phyloP scores from a whole-genome alignment of 2,329 filamentous ascomycete species.

The Grosmannia clavigera region DNA sequence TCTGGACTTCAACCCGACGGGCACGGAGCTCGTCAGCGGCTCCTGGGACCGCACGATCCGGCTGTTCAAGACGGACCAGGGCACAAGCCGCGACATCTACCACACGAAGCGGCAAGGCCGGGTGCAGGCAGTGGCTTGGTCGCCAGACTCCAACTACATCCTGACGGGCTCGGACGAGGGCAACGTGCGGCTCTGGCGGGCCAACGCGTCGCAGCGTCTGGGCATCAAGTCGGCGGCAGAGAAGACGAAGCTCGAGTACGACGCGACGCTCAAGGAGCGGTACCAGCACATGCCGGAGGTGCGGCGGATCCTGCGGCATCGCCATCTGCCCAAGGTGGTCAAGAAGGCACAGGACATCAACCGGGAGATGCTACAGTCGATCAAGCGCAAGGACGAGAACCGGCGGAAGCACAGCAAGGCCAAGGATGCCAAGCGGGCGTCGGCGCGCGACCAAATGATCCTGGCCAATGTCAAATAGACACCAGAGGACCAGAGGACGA shows the following conservation, averaged over 20 bases:
- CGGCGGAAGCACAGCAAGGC: slow-evolving; percentile 84
- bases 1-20: slow-evolving; percentile 88
- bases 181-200: slow-evolving; percentile 75
- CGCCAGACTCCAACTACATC: slow-evolving; percentile 79
- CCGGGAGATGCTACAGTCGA: slow-evolving; percentile 69
- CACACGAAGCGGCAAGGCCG: slow-evolving; percentile 98
- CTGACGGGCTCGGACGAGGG: slow-evolving; percentile 89
- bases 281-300: slow-evolving; percentile 97
- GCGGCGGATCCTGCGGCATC: slow-evolving; percentile 75
- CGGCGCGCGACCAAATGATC: slow-evolving; percentile 77
- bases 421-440: slow-evolving; percentile 48
- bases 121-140: slow-evolving; percentile 43
- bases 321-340: slow-evolving; percentile 81
- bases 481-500: background rate
- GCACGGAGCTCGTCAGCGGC: slow-evolving; percentile 82
- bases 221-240: slow-evolving; percentile 79
- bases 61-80: slow-evolving; percentile 67
- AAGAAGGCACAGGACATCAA: slow-evolving; percentile 98
- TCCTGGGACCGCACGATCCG: slow-evolving; percentile 82
- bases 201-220: slow-evolving; percentile 69
- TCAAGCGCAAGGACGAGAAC: slow-evolving; percentile 90
- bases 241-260: slow-evolving; percentile 82
- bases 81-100: slow-evolving; percentile 85
- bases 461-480: slow-evolving; percentile 47
- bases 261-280: slow-evolving; percentile 67